Evolutionary conservation across 305 asterid genomes (phyloP), one percentile per base, ranked within the genome.

Genomic region (Fraxinus albicans): DNA sequence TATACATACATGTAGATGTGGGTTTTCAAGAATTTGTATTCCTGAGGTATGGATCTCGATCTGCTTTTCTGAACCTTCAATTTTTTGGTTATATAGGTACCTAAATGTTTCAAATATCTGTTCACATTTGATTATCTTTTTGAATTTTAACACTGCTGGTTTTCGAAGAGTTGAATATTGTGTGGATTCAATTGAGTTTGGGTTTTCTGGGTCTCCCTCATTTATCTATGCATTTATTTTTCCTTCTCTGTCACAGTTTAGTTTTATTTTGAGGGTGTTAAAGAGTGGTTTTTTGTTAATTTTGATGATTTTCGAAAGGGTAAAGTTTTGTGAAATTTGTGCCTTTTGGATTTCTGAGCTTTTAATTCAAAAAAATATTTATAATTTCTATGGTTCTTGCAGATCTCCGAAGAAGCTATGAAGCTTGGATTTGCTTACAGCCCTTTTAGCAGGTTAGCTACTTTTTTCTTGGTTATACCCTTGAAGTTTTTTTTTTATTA

Each of bases 1-100:
- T 8, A 76, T 53, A 76, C 31, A 13, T 35, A 42, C 75, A 78
- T 40, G 75, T 60, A 83, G 83, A 77, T 44, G 77, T 65, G 77
- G 83, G 38, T 67, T 85, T 79, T 74, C 77, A 55, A 63, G 83
- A 73, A 9, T 70, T 77, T 15, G 78, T 19, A 76, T 12, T 29
- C 31, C 76, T 38, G 29, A 88, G 90, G 89, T 87, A 50, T 73
- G 82, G 86, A 88, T 91, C 88, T 86, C 73, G 88, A 84, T 86
- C 87, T 80, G 69, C 78, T 78, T 78, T 82, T 67, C 34, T 80
- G 74, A 58, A 65, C 63, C 77, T 86, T 82, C 19, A 40, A 80
- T 47, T 80, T 78, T 84, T 82, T 72, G 67, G 21, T 33, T 55
- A 25, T 83, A 69, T 27, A 29, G 75, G 31, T 15, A 44, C 60